phyloP scores from a whole-genome alignment of 1,284 basidiomycete genomes.

The Ceraceosorus bombacis region DNA sequence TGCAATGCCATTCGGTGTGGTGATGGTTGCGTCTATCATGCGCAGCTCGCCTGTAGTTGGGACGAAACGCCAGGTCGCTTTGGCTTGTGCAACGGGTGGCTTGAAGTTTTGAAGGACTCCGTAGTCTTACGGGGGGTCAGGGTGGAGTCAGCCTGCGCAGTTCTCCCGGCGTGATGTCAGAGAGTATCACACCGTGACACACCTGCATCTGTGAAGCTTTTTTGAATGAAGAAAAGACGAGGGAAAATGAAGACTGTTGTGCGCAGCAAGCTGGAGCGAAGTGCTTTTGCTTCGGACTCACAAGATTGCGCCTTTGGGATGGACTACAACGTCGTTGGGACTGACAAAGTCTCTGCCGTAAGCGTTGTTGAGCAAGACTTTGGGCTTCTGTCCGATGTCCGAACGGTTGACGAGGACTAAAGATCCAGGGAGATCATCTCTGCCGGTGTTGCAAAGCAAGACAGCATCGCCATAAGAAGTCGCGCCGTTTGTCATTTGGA shows the following conservation, averaged over 20 bases:
- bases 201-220: conserved; percentile 58
- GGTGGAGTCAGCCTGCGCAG: too few species aligned
- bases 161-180: too few species aligned
- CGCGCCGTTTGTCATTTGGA: conserved; percentile 52
- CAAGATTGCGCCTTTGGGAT: conserved; percentile 59
- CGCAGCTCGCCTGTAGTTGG: conserved; percentile 56
- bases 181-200: too few species aligned
- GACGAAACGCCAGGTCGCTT: conserved; percentile 7
- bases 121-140: conserved; percentile 43
- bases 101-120: conserved; percentile 20
- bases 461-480: conserved; percentile 57
- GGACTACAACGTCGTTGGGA: conserved; percentile 68
- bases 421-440: conserved; percentile 57
- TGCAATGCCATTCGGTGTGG: conserved; percentile 59
- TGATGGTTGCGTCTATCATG: conserved; percentile 64
- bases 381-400: background rate
- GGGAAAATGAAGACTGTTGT: too few species aligned
- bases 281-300: too few species aligned
- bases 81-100: background rate
- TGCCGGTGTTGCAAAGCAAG: conserved; percentile 62
- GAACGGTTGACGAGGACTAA: conserved; percentile 58
- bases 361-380: conserved; percentile 52
- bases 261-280: too few species aligned
- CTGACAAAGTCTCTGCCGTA: conserved; percentile 73
- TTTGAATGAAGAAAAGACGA: too few species aligned